These are phyloP conservation scores for Penicillium sp. DNA, from an alignment of 2,329 filamentous ascomycete genomes.

Conservation along the genomic window DNA sequence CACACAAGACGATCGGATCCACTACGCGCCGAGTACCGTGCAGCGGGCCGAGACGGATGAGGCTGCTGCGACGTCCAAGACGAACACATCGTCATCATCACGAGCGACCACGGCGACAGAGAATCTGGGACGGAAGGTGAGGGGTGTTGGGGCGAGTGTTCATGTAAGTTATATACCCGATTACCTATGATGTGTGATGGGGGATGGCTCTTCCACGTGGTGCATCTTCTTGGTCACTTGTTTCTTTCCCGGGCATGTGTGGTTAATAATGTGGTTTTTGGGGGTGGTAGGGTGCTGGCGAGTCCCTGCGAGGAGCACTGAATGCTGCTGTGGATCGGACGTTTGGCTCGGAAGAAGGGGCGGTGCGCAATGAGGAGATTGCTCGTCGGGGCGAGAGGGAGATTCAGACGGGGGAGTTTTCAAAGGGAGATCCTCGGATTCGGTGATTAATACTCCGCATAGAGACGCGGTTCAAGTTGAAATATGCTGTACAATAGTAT, in stretches of 20 bases:
- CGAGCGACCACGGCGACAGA: slow-evolving; percentile 22
- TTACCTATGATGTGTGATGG: neutral
- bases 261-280: neutral
- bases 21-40: slow-evolving; percentile 25
- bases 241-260: neutral
- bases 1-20: slow-evolving; percentile 21
- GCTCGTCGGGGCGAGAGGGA: slow-evolving; percentile 42
- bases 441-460: neutral
- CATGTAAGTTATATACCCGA: slow-evolving; percentile 37
- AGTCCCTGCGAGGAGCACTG: slow-evolving; percentile 45
- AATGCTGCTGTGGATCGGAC: slow-evolving; percentile 45
- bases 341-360: slow-evolving; percentile 43
- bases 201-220: neutral
- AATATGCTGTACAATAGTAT: neutral
- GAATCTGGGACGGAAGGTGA: slow-evolving; percentile 31
- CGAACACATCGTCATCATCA: slow-evolving; percentile 7
- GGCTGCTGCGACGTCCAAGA: slow-evolving; percentile 7
- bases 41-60: slow-evolving; percentile 20
- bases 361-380: slow-evolving; percentile 42
- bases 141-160: slow-evolving; percentile 36
- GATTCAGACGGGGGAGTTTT: slow-evolving; percentile 37
- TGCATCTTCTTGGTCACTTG: neutral
- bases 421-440: neutral
- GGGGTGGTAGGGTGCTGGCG: slow-evolving; percentile 42
- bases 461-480: too few relatives aligned